phyloP scores from a whole-genome alignment of 163 green algal species.

The Coccomyxa subellipsoidea region DNA sequence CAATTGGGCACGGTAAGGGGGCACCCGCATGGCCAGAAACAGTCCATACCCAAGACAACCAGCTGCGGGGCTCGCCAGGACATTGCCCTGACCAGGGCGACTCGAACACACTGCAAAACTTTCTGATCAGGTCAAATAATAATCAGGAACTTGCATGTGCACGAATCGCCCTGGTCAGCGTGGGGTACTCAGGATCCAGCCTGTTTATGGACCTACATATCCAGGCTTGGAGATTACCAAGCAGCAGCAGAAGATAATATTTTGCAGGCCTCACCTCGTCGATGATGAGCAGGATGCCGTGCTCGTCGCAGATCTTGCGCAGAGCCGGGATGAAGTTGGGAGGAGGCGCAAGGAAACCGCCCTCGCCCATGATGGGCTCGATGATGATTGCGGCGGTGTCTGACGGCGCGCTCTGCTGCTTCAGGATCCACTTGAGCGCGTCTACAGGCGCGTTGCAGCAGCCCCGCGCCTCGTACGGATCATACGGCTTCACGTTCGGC shows the following conservation, averaged over 20 bases:
- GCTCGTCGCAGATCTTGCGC: constrained; percentile 58
- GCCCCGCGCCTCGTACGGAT: constrained; percentile 33
- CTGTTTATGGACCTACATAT: not conserved
- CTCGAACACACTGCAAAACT: too few species aligned
- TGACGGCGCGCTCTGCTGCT: constrained; percentile 52
- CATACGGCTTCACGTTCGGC: constrained; percentile 45
- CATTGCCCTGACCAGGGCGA: too few species aligned
- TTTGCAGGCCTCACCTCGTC: constrained; percentile 65
- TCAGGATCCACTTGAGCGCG: constrained; percentile 73
- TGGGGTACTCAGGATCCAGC: too few species aligned
- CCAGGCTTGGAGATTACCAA: not conserved
- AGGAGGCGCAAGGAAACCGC: constrained; percentile 78
- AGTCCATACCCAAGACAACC: too few species aligned
- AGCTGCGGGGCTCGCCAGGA: too few species aligned
- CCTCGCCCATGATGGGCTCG: constrained; percentile 83
- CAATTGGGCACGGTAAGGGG: too few species aligned
- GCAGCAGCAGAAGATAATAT: not conserved
- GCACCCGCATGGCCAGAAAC: too few species aligned
- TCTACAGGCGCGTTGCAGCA: constrained; percentile 72
- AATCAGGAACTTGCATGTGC: too few species aligned
- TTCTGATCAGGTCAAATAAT: too few species aligned
- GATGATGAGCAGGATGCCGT: constrained; percentile 80
- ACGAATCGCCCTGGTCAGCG: too few species aligned
- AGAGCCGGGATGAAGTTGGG: constrained; percentile 66
- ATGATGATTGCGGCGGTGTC: constrained; percentile 83